A percentile compares a stretch with the other conserved stretches of the same genome.
These are phyloP conservation scores for Lepidium aucheri DNA, from an alignment of 345 rosid genomes.

Conservation along the genomic window DNA sequence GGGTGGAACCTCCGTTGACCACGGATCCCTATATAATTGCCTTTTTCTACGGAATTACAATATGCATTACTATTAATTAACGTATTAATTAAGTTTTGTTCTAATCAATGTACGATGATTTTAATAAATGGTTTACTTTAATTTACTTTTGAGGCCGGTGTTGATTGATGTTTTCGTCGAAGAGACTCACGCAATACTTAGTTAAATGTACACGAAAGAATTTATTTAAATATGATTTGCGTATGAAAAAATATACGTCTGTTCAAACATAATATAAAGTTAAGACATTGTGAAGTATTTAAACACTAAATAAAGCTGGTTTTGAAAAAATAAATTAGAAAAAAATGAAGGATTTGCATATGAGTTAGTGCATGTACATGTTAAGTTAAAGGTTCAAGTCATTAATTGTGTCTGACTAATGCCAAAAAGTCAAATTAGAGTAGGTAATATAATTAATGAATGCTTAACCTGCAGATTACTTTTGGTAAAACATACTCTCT, in stretches of 20 bases:
- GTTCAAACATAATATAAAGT: too few relatives aligned
- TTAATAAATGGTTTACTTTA: not conserved
- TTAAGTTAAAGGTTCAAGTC: constrained; percentile 1
- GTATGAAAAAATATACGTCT: not conserved
- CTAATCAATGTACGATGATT: constrained; percentile 17
- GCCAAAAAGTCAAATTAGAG: constrained; percentile 9
- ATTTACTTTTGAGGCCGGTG: constrained; percentile 6
- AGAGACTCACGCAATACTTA: constrained; percentile 3
- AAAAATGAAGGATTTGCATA: constrained; percentile 4
- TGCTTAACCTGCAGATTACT: not conserved
- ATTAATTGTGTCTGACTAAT: constrained; percentile 19
- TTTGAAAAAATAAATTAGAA: not conserved
- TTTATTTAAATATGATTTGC: too few relatives aligned
- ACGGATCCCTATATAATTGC: constrained; percentile 24
- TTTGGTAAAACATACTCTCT: too few relatives aligned
- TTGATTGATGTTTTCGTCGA: constrained; percentile 22
- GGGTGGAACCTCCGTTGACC: constrained; percentile 34
- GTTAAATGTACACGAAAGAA: too few relatives aligned
- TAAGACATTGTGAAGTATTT: not conserved
- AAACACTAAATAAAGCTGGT: not conserved
- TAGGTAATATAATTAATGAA: not conserved
- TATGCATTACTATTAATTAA: not conserved
- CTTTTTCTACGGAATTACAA: constrained; percentile 20
- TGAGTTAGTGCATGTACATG: constrained; percentile 20
- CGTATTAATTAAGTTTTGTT: constrained; percentile 1